Evolutionary conservation across 345 rosid species (phyloP), one percentile per base, ranked within the genome.

Genomic region (Syzygium aqueum): DNA sequence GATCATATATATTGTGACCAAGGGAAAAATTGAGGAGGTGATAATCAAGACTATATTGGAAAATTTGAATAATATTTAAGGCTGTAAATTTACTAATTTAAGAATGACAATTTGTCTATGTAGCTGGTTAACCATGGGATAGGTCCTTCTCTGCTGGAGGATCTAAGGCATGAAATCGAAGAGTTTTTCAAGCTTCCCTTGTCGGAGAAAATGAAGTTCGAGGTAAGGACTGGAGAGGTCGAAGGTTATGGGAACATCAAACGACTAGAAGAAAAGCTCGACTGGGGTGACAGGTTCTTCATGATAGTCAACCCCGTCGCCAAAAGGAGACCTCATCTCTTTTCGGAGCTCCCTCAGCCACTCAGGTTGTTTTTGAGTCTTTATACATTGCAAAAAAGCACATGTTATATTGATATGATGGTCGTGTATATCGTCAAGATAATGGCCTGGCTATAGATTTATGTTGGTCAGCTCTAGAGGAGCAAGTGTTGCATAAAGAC

Each of bases 291-390:
- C 40, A 57, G 91, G 78, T 49, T 91, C 40, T 88, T 37, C 80
- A 86, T 90, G 89, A 87, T 43, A 49, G 86, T 89, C 85, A 89
- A 89, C 80, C 93, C 93, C 23, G 49, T 87, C 51, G 61, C 88
- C 10, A 54, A 84, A 85, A 89, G 93, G 80, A 91, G 82, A 53
- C 51, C 90, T 21, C 92, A 90, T 37, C 90, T 93, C 15, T 51
- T 93, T 19, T 91, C 93, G 37, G 88, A 89, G 86, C 90, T 93
- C 85, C 93, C 90, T 85, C 27, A 90, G 67, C 86, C 92, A 51
- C 30, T 92, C 14, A 93, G 92, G 94, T 92, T 5, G 50, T 52
- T 27, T 61, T 27, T 43, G 40, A 28, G 21, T 84, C 17, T 57
- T 21, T n/a, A 52, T 5, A 28, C 3, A 1, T 54, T 54, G 59